Percentiles rank a stretch among this genome's conserved stretches.
These are phyloP conservation scores for Taiozyma sp. DNA, from an alignment of 1,139 yeast genomes.

Conservation along the genomic window DNA sequence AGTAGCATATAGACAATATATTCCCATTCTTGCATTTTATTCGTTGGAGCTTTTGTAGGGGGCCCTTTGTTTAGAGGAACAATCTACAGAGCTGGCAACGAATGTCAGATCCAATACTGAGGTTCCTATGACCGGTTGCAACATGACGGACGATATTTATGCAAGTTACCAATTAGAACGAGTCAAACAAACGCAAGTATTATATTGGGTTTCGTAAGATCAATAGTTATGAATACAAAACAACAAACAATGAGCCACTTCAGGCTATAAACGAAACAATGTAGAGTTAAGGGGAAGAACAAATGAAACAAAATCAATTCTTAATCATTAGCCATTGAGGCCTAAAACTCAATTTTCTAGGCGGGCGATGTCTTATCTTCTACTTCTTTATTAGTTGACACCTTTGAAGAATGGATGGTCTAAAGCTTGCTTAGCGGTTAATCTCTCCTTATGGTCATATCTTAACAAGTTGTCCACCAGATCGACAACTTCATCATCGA, in stretches of 20 bases:
- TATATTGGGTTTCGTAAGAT: not conserved
- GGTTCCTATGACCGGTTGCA: too few relatives aligned
- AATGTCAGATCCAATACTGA: too few relatives aligned
- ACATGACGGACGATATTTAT: too few relatives aligned
- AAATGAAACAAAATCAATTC: not conserved
- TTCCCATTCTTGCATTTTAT: not conserved
- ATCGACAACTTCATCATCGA: constrained; percentile 70
- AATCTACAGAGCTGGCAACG: too few relatives aligned
- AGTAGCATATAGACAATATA: constrained; percentile 11
- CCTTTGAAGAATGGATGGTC: constrained; percentile 60
- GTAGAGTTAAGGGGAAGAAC: not conserved
- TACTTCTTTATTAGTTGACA: not conserved
- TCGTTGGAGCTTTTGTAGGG: not conserved
- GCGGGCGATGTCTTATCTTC: not conserved
- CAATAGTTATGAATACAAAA: not conserved
- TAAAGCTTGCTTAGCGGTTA: constrained; percentile 95
- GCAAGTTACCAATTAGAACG: not conserved
- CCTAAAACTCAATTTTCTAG: not conserved
- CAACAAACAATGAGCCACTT: not conserved
- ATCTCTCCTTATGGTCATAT: constrained; percentile 92
- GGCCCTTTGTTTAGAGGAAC: too few relatives aligned
- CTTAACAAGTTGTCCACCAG: constrained; percentile 76
- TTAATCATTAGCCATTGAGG: not conserved
- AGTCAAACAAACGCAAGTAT: not conserved
- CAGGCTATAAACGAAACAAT: not conserved